A percentile compares a stretch with the other conserved stretches of the same genome.
Conservation (phyloP, 2,329 filamentous ascomycete species). For the Penicillium sp. region DNA sequence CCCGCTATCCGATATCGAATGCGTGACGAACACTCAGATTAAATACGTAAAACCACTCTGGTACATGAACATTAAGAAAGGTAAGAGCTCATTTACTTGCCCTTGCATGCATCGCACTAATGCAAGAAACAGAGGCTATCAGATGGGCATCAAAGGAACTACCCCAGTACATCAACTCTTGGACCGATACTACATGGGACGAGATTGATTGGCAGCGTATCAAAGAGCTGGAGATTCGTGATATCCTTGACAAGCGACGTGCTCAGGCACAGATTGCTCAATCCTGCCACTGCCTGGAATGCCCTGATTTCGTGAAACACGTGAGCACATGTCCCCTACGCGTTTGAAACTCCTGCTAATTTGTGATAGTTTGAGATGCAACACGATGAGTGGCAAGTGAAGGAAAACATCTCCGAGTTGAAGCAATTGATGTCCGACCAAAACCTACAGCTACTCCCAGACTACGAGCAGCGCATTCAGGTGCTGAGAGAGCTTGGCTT, state of each 20-base stretch:
- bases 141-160: slow-evolving; percentile 68
- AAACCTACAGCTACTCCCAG: slow-evolving; percentile 89
- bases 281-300: slow-evolving; percentile 64
- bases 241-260: slow-evolving; percentile 70
- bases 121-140: slow-evolving; percentile 46
- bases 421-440: slow-evolving; percentile 91
- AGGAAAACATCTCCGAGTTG: slow-evolving; percentile 85
- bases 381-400: slow-evolving; percentile 94
- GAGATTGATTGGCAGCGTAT: slow-evolving; percentile 81
- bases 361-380: slow-evolving; percentile 78
- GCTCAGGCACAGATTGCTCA: slow-evolving; percentile 64
- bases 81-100: slow-evolving; percentile 27
- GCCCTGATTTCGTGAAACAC: slow-evolving; percentile 81
- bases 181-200: slow-evolving; percentile 73
- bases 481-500: slow-evolving; percentile 91
- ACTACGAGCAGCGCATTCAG: slow-evolving; percentile 92
- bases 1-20: slow-evolving; percentile 76
- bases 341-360: neutral
- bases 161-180: slow-evolving; percentile 66
- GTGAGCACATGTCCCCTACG: slow-evolving; percentile 53
- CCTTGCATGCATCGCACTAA: slow-evolving; percentile 1
- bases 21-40: slow-evolving; percentile 68
- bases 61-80: slow-evolving; percentile 52
- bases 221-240: slow-evolving; percentile 77
- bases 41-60: slow-evolving; percentile 52